Percentiles rank a stretch among this genome's conserved stretches.
Evolutionary conservation across 179 eudicot genomes (phyloP).

Genomic region (Sideroxylon spinosum): DNA sequence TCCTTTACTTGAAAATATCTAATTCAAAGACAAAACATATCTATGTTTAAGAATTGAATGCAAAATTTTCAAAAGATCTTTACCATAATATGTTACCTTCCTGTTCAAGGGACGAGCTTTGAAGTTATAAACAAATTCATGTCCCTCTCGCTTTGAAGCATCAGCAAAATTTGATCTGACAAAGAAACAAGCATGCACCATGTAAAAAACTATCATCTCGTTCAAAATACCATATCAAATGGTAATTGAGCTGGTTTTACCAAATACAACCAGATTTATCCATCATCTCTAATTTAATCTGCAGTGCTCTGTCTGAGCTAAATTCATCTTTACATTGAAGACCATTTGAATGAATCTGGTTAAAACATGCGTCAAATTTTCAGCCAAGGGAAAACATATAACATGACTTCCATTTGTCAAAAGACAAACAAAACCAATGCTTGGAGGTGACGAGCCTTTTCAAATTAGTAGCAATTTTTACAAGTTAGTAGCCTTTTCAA

Average conservation of each 20-base stretch:
- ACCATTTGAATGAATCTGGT: background rate
- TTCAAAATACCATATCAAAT: background rate
- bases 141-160: conserved; percentile 35
- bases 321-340: background rate
- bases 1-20: conserved; percentile 86
- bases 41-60: background rate
- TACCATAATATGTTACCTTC: conserved; percentile 45
- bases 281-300: background rate
- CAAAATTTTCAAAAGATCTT: background rate
- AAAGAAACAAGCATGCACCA: conserved; percentile 10
- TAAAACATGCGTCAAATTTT: background rate
- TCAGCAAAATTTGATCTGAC: conserved; percentile 35
- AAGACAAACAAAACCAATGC: background rate
- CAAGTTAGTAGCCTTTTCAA: no score
- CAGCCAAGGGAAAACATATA: background rate
- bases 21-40: conserved; percentile 11
- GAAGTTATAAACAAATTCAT: conserved; percentile 40
- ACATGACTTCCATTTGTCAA: no score
- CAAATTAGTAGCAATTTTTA: background rate
- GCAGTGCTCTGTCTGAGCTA: background rate
- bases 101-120: conserved; percentile 80
- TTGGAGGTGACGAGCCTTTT: background rate
- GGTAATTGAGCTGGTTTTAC: background rate
- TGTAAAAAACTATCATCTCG: background rate
- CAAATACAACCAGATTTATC: background rate